A percentile compares a stretch with the other conserved stretches of the same genome.
These are phyloP conservation scores for Aspergillus ellipticus DNA, from an alignment of 495 filamentous ascomycete genomes.

Conservation along the genomic window DNA sequence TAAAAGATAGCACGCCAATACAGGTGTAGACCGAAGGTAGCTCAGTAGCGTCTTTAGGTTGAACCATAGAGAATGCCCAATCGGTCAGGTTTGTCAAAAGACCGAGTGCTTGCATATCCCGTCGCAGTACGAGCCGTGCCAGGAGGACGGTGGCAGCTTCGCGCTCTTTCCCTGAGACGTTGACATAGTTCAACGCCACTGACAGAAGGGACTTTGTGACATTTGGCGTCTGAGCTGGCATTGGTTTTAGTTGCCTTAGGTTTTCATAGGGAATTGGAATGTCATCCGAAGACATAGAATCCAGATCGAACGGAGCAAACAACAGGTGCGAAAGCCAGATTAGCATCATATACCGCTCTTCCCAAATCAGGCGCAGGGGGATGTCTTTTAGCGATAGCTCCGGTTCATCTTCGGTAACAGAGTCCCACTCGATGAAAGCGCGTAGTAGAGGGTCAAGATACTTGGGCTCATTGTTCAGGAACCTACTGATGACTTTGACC, in stretches of 20 bases:
- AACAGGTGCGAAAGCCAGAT: slow-evolving; percentile 92
- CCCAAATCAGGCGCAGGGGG: slow-evolving; percentile 59
- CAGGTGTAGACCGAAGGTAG: slow-evolving; percentile 51
- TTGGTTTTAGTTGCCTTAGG: slow-evolving; percentile 14
- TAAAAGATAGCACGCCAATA: slow-evolving; percentile 73
- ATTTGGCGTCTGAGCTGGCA: slow-evolving; percentile 54
- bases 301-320: slow-evolving; percentile 88
- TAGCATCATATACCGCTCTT: slow-evolving; percentile 82
- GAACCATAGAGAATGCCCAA: slow-evolving; percentile 62
- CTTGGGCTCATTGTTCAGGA: slow-evolving; percentile 82
- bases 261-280: slow-evolving; percentile 31
- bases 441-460: slow-evolving; percentile 74
- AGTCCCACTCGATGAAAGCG: slow-evolving; percentile 56
- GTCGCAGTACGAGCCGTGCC: slow-evolving; percentile 72
- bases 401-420: slow-evolving; percentile 11
- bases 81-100: slow-evolving; percentile 60
- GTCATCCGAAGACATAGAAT: slow-evolving; percentile 69
- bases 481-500: slow-evolving; percentile 84
- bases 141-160: slow-evolving; percentile 81
- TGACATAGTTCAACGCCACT: slow-evolving; percentile 66
- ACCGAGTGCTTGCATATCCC: slow-evolving; percentile 79
- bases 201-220: slow-evolving; percentile 66
- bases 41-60: slow-evolving; percentile 28
- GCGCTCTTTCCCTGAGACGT: slow-evolving; percentile 75
- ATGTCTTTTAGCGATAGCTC: slow-evolving; percentile 9